phyloP scores from a whole-genome alignment of 306 rosid genomes.

The Dryas octopetala region DNA sequence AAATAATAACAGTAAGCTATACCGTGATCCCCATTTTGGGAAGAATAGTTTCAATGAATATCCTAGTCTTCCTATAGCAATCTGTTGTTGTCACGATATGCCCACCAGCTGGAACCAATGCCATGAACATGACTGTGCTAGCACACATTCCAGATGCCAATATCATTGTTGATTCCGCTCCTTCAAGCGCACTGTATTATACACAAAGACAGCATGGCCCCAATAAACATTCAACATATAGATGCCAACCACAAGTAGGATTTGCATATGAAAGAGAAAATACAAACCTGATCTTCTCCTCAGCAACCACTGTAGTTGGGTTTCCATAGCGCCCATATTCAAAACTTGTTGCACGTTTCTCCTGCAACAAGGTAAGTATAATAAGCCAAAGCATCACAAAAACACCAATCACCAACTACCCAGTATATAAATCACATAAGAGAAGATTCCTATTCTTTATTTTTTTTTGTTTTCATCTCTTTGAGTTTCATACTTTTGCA shows the following conservation, averaged over 20 bases:
- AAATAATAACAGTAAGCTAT: conserved; percentile 5
- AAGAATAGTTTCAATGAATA: conserved; percentile 80
- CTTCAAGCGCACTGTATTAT: conserved; percentile 78
- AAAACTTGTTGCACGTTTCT: conserved; percentile 72
- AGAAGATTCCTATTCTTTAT: neutral
- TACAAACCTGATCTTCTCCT: conserved; percentile 88
- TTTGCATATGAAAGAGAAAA: neutral
- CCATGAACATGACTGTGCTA: conserved; percentile 76
- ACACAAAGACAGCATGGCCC: neutral
- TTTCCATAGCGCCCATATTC: conserved; percentile 97
- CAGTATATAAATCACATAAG: neutral
- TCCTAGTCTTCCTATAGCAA: conserved; percentile 92
- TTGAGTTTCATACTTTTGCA: neutral
- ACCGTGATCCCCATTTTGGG: conserved; percentile 96
- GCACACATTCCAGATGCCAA: conserved; percentile 97
- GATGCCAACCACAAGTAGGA: neutral
- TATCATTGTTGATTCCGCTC: conserved; percentile 90
- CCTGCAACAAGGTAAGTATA: conserved; percentile 42
- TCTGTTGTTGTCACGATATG: conserved; percentile 93
- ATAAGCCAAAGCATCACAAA: neutral
- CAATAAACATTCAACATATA: conserved; percentile 14
- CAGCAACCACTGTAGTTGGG: conserved; percentile 83
- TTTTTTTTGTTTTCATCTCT: neutral
- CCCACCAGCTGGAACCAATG: conserved; percentile 95
- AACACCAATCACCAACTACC: neutral